These are phyloP conservation scores for Hyaloperonospora arabidopsidis DNA, from an alignment of 352 stramenopile species.

Conservation along the genomic window DNA sequence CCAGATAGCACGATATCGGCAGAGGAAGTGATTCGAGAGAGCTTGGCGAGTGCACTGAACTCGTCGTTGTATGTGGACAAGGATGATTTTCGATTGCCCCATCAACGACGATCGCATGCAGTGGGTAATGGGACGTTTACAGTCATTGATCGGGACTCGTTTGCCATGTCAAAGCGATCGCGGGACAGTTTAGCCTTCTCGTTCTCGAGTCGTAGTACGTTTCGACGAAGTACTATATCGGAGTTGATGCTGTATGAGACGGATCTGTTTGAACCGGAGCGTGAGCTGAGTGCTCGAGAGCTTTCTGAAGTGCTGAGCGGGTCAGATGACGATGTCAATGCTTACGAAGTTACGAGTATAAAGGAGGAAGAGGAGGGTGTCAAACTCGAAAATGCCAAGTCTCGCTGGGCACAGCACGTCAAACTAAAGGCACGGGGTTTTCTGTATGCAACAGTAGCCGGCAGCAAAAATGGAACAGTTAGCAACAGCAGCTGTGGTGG, in stretches of 20 bases:
- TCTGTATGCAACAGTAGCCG: conserved; percentile 48
- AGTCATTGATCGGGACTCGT: conserved; percentile 28
- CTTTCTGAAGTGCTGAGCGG: conserved; percentile 68
- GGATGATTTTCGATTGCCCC: conserved; percentile 49
- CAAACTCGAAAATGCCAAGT: conserved; percentile 78
- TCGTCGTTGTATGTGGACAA: conserved; percentile 67
- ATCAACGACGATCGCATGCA: conserved; percentile 24
- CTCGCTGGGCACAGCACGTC: conserved; percentile 77
- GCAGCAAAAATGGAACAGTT: conserved; percentile 24
- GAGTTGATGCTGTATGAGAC: conserved; percentile 82
- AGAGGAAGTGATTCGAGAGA: conserved; percentile 83
- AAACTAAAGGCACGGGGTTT: conserved; percentile 80
- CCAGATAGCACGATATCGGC: conserved; percentile 77
- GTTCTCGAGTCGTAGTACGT: conserved; percentile 74
- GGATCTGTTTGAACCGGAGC: conserved; percentile 75
- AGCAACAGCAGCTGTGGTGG: conserved; percentile 7
- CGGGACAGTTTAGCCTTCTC: conserved; percentile 51
- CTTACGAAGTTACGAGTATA: conserved; percentile 75
- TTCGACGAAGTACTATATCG: conserved; percentile 69
- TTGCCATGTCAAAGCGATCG: conserved; percentile 31
- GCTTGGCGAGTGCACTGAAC: conserved; percentile 67
- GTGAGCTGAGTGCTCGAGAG: conserved; percentile 62
- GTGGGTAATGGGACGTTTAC: conserved; percentile 16
- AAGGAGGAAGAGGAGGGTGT: conserved; percentile 79
- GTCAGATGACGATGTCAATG: conserved; percentile 51